phyloP scores from a whole-genome alignment of 176 grass and related monocot genomes.

The Urochloa ruziziensis region DNA sequence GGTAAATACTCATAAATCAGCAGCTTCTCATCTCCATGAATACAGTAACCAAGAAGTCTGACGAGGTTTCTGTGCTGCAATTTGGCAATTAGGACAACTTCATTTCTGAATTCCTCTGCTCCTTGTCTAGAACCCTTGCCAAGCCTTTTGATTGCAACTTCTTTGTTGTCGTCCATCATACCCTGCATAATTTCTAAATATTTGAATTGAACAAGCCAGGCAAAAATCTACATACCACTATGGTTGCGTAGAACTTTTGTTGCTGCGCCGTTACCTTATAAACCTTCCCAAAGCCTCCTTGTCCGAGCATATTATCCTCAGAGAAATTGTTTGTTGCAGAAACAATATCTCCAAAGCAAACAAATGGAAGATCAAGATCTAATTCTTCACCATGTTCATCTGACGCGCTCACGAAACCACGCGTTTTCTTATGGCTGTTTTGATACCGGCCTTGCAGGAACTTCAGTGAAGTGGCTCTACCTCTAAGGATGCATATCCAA shows the following conservation, averaged over 20 bases:
- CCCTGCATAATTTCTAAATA: constrained; percentile 24
- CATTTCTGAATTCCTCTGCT: constrained; percentile 39
- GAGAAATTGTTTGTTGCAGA: too few species aligned
- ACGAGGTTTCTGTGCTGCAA: constrained; percentile 41
- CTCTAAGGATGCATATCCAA: background rate
- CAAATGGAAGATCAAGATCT: too few species aligned
- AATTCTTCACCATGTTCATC: too few species aligned
- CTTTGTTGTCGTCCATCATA: background rate
- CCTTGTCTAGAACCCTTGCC: constrained; percentile 46
- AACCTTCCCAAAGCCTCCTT: constrained; percentile 51
- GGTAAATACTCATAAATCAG: constrained; percentile 39
- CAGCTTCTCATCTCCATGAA: constrained; percentile 51
- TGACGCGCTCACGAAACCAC: too few species aligned
- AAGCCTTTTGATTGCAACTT: constrained; percentile 53
- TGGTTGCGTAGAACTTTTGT: background rate
- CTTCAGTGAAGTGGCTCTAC: background rate
- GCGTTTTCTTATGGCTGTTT: too few species aligned
- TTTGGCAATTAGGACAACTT: constrained; percentile 42
- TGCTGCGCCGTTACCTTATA: constrained; percentile 36
- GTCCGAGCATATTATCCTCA: background rate
- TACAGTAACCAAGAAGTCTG: constrained; percentile 43
- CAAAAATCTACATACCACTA: background rate
- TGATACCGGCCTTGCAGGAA: background rate
- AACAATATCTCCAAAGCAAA: too few species aligned
- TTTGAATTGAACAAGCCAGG: background rate